phyloP scores from a whole-genome alignment of 2,329 filamentous ascomycete genomes.

The Alternaria postmessia region DNA sequence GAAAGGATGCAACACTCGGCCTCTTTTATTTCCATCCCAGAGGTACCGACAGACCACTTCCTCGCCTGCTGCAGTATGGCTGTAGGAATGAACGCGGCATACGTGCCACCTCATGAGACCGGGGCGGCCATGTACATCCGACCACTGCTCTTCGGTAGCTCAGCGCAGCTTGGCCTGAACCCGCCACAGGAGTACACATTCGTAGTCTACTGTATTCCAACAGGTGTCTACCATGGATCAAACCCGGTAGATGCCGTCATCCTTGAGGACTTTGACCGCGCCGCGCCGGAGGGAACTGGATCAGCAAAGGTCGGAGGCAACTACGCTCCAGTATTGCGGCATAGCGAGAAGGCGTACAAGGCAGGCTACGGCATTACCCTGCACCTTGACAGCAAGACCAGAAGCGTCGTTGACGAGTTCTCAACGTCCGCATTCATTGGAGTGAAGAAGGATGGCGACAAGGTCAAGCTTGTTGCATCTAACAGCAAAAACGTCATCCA shows the following conservation, averaged over 20 bases:
- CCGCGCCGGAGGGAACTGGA: conserved; percentile 89
- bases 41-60: conserved; percentile 79
- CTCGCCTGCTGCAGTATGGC: conserved; percentile 78
- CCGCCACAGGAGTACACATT: conserved; percentile 94
- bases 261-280: conserved; percentile 90
- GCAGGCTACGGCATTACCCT: conserved; percentile 93
- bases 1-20: conserved; percentile 84
- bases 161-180: conserved; percentile 83
- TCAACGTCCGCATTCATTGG: conserved; percentile 94
- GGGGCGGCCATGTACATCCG: conserved; percentile 93
- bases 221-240: conserved; percentile 91
- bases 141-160: conserved; percentile 85
- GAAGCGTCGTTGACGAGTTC: conserved; percentile 93
- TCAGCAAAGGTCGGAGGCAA: conserved; percentile 95
- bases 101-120: conserved; percentile 86
- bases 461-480: conserved; percentile 81
- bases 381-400: conserved; percentile 85
- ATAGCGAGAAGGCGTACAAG: conserved; percentile 80
- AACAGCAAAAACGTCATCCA: conserved; percentile 88
- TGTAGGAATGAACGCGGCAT: conserved; percentile 87
- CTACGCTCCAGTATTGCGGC: conserved; percentile 89
- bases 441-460: conserved; percentile 67
- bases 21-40: conserved; percentile 81
- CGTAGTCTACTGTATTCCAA: conserved; percentile 87
- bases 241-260: conserved; percentile 88